Base-by-base conservation (phyloP, 306 rosid species). In the Psophocarpus tetragonolobus region DNA sequence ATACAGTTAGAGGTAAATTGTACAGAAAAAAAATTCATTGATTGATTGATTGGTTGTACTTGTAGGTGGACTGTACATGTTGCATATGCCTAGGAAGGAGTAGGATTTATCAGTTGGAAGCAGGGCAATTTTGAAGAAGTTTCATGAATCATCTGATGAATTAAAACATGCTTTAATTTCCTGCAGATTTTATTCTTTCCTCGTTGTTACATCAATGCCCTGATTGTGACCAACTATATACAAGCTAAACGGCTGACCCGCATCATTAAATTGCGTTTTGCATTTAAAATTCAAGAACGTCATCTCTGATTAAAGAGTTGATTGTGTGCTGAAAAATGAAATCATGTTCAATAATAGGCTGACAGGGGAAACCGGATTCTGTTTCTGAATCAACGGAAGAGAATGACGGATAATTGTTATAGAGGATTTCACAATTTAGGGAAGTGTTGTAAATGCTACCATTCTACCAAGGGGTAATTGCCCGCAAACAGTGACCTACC, bases 11-110 rank as follows among this genome's bases (percentile, higher is more conserved):
- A 77, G 81, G 54, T 62, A 67, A 73, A 18, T 62, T 90, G 94
- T 91, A 91, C 83, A 89, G 89, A 68, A 85, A 1, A 87, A 87
- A 84, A 86, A 87, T 87, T 90, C 89, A 75, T 91, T 91, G 76
- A 85, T 90, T 90, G 83, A 79, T 91, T 87, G 77, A 80, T 85
- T 89, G 85, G 85, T 90, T 82, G 83, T 61, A 86, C 77, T 23
- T 82, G 81, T 60, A 71, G 89, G 81, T 50, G 58, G 68, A 48
- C 44, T 87, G 84, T 85, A 82, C 71, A 86, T 84, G 84, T 71
- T 80, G 69, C 82, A 68, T 48, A 82, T 75, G 82, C 81, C 32
- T 77, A 79, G 85, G 73, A 77, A 81, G 85, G 73, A 74, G 78
- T 82, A 48, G 85, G 84, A 80, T 74, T 80, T 48, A 74, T 64